Evolutionary conservation across 202 grass and related monocot species (phyloP), one percentile per base, ranked within the genome.

Genomic region (Zizania palustris): DNA sequence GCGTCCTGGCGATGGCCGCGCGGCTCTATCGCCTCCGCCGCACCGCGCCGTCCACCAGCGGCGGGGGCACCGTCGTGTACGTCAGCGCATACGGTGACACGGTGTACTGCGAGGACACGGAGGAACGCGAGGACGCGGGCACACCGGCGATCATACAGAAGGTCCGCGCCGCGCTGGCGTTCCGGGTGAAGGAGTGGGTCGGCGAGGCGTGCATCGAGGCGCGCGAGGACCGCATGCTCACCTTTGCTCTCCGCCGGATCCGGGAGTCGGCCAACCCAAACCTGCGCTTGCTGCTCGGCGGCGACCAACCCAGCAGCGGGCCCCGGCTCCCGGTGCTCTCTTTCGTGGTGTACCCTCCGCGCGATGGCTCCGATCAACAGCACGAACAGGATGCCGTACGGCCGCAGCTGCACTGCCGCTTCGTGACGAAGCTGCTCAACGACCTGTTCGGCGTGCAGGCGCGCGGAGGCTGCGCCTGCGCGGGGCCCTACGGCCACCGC

Each of bases 141-240:
- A 90, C 79, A 41, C 87, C 87, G 55, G 83, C 83, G 0, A 90
- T 90, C 69, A 73, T 90, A 28, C 83, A 89, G 87, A 85, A 85
- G 83, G 71, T 85, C 12, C 87, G 83, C 4, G 87, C 78, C 0
- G 87, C 87, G 45, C 44, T 73, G 33, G 78, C 87, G 63, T 89
- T 85, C 70, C 76, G 81, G 38, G 87, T 71, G 38, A 89, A 89
- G 77, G 83, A 83, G 63, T 90, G 83, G 83, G 63, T 82, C n/a
- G 79, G 83, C 28, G 60, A 37, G 53, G 55, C 19, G 22, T 67
- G 74, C 55, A 46, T 88, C 69, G 69, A 68, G 39, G 69, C 20
- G 58, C 36, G 7, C 4, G 79, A 86, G 60, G 57, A 64, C 0
- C 4, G 63, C n/a, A 34, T 90, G 68, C 74, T 79, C 1, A 20